phyloP scores from a whole-genome alignment of 106 monocot genomes.

The Dioscorea alata region DNA sequence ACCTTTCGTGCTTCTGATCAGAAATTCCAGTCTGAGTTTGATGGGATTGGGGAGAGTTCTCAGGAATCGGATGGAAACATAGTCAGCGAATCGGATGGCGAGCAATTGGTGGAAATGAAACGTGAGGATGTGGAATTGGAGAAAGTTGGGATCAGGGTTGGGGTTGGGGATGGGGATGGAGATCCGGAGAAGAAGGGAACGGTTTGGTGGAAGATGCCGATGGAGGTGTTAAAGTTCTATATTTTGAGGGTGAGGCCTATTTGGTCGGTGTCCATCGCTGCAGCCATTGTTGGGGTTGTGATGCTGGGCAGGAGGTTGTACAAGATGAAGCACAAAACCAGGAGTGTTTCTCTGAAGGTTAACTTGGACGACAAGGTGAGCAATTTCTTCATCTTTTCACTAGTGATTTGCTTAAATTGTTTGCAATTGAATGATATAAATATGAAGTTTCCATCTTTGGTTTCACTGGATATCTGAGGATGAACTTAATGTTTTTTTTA shows the following conservation, averaged over 20 bases:
- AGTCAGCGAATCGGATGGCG: not conserved
- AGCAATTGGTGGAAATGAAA: not conserved
- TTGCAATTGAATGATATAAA: too few species aligned
- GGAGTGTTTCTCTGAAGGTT: slow-evolving; percentile 14
- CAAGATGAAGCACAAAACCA: slow-evolving; percentile 30
- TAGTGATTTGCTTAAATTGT: too few species aligned
- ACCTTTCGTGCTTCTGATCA: not conserved
- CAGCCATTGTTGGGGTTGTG: slow-evolving; percentile 30
- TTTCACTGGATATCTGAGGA: too few species aligned
- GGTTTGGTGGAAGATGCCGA: slow-evolving; percentile 40
- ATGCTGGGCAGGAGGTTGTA: slow-evolving; percentile 33
- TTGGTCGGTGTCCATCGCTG: slow-evolving; percentile 37
- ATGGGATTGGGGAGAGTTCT: not conserved
- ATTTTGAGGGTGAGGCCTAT: slow-evolving; percentile 30
- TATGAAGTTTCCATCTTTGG: too few species aligned
- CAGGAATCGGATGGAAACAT: not conserved
- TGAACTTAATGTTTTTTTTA: too few species aligned
- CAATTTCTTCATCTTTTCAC: not conserved
- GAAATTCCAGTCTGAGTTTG: not conserved
- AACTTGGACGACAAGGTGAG: slow-evolving; percentile 52
- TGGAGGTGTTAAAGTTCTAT: slow-evolving; percentile 36
- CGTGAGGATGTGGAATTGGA: not conserved
- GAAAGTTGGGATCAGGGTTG: not conserved
- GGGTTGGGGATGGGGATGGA: not conserved
- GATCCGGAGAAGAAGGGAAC: slow-evolving; percentile 13